Percentiles rank a stretch among this genome's conserved stretches.
Conservation (phyloP, 495 filamentous ascomycete genomes). For the Xylaria bambusicola region DNA sequence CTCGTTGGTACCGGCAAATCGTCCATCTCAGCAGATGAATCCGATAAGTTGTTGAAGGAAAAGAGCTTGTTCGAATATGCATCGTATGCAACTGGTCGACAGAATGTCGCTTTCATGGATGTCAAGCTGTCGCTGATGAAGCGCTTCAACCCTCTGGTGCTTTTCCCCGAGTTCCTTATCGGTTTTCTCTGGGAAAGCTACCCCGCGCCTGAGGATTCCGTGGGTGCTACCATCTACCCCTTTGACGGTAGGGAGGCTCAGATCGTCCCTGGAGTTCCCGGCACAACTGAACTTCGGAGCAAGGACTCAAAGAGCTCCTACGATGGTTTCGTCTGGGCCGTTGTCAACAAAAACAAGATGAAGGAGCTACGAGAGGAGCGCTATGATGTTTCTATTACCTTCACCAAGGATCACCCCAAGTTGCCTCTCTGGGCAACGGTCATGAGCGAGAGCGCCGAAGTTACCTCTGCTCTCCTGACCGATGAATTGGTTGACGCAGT, state of each 20-base stretch:
- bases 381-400: slow-evolving; percentile 91
- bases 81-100: slow-evolving; percentile 89
- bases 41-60: slow-evolving; percentile 74
- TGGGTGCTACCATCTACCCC: slow-evolving; percentile 74
- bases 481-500: slow-evolving; percentile 81
- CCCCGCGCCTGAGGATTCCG: slow-evolving; percentile 62
- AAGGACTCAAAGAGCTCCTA: slow-evolving; percentile 72
- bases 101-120: slow-evolving; percentile 90
- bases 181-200: slow-evolving; percentile 81
- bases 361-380: slow-evolving; percentile 84
- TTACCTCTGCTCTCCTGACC: slow-evolving; percentile 85
- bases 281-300: slow-evolving; percentile 52
- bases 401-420: slow-evolving; percentile 86
- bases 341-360: slow-evolving; percentile 96
- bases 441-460: slow-evolving; percentile 94
- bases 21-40: slow-evolving; percentile 39
- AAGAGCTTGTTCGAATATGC: slow-evolving; percentile 79
- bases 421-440: slow-evolving; percentile 90
- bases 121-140: slow-evolving; percentile 79
- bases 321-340: slow-evolving; percentile 90
- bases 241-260: slow-evolving; percentile 92
- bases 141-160: slow-evolving; percentile 83
- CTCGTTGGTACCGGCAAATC: slow-evolving; percentile 74
- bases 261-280: slow-evolving; percentile 61
- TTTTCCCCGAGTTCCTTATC: slow-evolving; percentile 65